These are phyloP conservation scores for Candida krabiensis DNA, from an alignment of 805 yeast species.

Conservation along the genomic window DNA sequence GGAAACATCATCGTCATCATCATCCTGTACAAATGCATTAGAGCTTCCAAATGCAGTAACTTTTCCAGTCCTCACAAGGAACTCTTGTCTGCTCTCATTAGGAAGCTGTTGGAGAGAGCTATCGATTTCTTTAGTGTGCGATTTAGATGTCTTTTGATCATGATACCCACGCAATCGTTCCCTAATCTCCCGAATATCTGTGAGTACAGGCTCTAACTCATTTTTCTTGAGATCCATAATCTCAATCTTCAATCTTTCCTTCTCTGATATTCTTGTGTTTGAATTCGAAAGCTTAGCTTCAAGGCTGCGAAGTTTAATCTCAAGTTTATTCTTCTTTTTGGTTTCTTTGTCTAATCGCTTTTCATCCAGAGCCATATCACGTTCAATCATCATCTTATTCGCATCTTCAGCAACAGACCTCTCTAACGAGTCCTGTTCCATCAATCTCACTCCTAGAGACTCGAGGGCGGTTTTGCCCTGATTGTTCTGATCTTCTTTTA, in stretches of 20 bases:
- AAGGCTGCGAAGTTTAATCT: constrained; percentile 45
- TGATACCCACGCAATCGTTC: constrained; percentile 35
- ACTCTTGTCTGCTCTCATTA: constrained; percentile 81
- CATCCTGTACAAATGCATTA: constrained; percentile 52
- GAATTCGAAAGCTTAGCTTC: constrained; percentile 50
- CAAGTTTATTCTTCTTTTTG: constrained; percentile 44
- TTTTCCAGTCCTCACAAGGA: constrained; percentile 82
- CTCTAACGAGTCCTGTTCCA: constrained; percentile 83
- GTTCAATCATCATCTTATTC: constrained; percentile 53
- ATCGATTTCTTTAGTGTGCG: constrained; percentile 16
- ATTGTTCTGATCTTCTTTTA: background rate
- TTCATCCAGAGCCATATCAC: constrained; percentile 71
- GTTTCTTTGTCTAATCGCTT: constrained; percentile 71
- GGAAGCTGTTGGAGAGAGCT: constrained; percentile 44
- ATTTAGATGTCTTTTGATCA: constrained; percentile 5
- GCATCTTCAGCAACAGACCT: constrained; percentile 69
- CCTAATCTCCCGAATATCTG: constrained; percentile 64
- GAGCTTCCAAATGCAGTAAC: constrained; percentile 88
- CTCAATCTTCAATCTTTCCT: constrained; percentile 53
- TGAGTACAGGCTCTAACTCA: constrained; percentile 53
- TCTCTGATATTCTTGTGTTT: constrained; percentile 63
- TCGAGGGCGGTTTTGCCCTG: constrained; percentile 25
- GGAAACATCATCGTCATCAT: constrained; percentile 23
- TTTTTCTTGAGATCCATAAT: constrained; percentile 47
- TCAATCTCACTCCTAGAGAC: constrained; percentile 54